Percentiles rank a stretch among this genome's conserved stretches.
Evolutionary conservation across 495 filamentous ascomycete genomes (phyloP).

Genomic region (Pyronema omphalodes): DNA sequence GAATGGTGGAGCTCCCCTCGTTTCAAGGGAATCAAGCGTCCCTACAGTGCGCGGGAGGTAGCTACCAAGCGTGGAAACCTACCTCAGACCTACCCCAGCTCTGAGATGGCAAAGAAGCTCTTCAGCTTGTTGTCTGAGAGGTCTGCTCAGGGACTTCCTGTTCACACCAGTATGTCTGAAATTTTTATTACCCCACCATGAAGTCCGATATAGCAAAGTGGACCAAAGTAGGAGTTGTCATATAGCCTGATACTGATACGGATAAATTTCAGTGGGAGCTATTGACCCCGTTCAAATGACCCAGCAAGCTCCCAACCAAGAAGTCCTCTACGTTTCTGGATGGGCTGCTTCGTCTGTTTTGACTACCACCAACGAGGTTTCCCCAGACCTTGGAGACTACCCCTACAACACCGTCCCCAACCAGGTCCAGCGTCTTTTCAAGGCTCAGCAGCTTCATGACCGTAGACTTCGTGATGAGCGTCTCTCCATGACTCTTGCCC

Average conservation of each 20-base stretch:
- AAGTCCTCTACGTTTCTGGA: conserved; percentile 85
- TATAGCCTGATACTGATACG: background rate
- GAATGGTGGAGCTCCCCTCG: conserved; percentile 74
- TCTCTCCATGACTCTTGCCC: conserved; percentile 50
- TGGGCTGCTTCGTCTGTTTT: conserved; percentile 92
- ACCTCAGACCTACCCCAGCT: conserved; percentile 74
- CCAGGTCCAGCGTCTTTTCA: conserved; percentile 87
- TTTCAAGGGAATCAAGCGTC: conserved; percentile 74
- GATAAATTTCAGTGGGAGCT: conserved; percentile 52
- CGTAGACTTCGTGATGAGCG: conserved; percentile 81
- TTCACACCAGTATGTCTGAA: conserved; percentile 57
- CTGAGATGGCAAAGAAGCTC: conserved; percentile 80
- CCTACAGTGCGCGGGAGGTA: conserved; percentile 77
- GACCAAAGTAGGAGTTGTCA: no score
- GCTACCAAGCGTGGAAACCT: conserved; percentile 81
- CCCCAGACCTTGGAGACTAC: conserved; percentile 92
- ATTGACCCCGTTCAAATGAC: conserved; percentile 99
- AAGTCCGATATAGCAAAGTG: background rate
- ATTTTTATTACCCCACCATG: background rate
- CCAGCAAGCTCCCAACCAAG: conserved; percentile 88
- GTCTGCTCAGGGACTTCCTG: conserved; percentile 57
- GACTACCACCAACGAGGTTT: conserved; percentile 90
- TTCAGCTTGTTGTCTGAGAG: conserved; percentile 70
- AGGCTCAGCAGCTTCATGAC: conserved; percentile 92
- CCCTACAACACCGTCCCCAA: conserved; percentile 98